Evolutionary conservation across 2,329 filamentous ascomycete genomes (phyloP).

Genomic region (Cucurbitaria berberidis): DNA sequence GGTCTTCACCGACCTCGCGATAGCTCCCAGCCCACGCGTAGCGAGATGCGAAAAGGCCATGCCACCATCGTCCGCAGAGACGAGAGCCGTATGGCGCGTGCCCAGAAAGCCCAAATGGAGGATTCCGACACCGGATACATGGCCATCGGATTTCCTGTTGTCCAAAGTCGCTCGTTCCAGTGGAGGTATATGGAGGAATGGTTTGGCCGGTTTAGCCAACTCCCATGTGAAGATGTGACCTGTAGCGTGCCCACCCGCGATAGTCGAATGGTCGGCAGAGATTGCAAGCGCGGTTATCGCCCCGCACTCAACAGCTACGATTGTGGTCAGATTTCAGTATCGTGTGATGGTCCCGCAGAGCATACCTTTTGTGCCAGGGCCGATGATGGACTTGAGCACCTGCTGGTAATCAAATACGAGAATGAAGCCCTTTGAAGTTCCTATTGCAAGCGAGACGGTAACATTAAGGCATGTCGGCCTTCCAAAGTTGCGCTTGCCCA

Average conservation of each 20-base stretch:
- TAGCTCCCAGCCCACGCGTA: slow-evolving; percentile 83
- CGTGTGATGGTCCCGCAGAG: background rate
- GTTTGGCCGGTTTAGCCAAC: slow-evolving; percentile 77
- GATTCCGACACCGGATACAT: slow-evolving; percentile 77
- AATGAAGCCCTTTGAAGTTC: slow-evolving; percentile 92
- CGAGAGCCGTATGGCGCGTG: slow-evolving; percentile 88
- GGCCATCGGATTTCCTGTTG: slow-evolving; percentile 76
- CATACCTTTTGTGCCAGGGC: slow-evolving; percentile 86
- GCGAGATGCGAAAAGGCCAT: slow-evolving; percentile 99
- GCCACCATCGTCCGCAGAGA: slow-evolving; percentile 90
- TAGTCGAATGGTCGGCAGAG: slow-evolving; percentile 90
- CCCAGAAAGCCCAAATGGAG: slow-evolving; percentile 95
- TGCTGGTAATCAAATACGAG: slow-evolving; percentile 98
- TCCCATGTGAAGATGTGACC: slow-evolving; percentile 99
- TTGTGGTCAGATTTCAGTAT: slow-evolving; percentile 36
- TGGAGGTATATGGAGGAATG: slow-evolving; percentile 86
- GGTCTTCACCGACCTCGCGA: slow-evolving; percentile 86
- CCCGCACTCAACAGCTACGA: slow-evolving; percentile 85
- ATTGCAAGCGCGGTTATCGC: slow-evolving; percentile 85
- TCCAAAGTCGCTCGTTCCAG: slow-evolving; percentile 70
- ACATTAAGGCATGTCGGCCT: slow-evolving; percentile 87
- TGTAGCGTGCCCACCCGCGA: slow-evolving; percentile 87
- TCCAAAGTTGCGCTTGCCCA: slow-evolving; percentile 90
- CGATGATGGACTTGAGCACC: slow-evolving; percentile 90
- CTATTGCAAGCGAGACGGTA: slow-evolving; percentile 85